phyloP scores from a whole-genome alignment of 371 early-diverging fungal genomes.

The Haplosporangium sp. region DNA sequence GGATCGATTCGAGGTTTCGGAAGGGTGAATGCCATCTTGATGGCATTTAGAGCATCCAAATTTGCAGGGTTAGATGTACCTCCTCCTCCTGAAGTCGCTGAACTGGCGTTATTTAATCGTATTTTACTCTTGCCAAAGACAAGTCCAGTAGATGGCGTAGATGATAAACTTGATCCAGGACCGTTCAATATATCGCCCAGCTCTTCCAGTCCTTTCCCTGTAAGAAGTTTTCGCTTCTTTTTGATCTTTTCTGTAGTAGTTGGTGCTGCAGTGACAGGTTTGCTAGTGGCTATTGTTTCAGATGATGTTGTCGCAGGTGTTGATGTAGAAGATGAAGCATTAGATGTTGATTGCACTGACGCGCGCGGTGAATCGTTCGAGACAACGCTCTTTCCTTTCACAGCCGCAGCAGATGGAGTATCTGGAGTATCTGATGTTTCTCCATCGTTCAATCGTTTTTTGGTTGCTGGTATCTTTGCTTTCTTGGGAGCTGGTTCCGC shows the following conservation, averaged over 20 bases:
- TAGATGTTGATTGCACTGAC: not conserved
- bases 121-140: constrained; percentile 14
- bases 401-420: not conserved
- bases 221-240: constrained; percentile 49
- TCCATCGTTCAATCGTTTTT: not conserved
- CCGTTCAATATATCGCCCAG: constrained; percentile 46
- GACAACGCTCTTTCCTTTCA: not conserved
- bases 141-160: constrained; percentile 23
- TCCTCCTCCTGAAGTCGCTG: not conserved
- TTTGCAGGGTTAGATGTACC: constrained; percentile 18
- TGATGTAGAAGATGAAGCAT: not conserved
- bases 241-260: constrained; percentile 21
- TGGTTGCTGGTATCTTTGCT: not conserved
- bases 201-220: constrained; percentile 46
- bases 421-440: not conserved
- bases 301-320: constrained; percentile 2
- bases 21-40: constrained; percentile 45
- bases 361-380: not conserved
- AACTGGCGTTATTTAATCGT: not conserved
- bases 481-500: constrained; percentile 10
- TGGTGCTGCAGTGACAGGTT: not conserved
- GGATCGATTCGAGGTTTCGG: constrained; percentile 34
- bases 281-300: not conserved
- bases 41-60: constrained; percentile 38
- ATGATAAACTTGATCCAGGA: constrained; percentile 27